These are phyloP conservation scores for Hericium coralloides DNA, from an alignment of 768 basidiomycete genomes.

Conservation along the genomic window DNA sequence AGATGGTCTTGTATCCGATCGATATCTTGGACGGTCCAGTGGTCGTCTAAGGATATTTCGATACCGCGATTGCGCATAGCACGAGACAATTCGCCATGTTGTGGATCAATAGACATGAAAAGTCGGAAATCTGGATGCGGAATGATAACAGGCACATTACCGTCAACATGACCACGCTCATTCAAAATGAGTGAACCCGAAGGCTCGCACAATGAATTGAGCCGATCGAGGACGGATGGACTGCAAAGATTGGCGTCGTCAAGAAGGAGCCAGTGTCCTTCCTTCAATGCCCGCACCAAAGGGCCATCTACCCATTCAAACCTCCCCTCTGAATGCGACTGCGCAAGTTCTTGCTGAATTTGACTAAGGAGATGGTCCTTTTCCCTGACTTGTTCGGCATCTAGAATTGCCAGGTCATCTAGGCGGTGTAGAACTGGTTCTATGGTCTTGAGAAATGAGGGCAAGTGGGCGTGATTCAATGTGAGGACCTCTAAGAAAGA, in stretches of 20 bases:
- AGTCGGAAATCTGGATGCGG: constrained; percentile 89
- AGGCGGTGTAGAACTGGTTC: constrained; percentile 21
- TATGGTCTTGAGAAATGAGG: constrained; percentile 13
- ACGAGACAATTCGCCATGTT: constrained; percentile 86
- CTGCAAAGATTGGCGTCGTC: constrained; percentile 93
- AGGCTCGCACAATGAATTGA: constrained; percentile 92
- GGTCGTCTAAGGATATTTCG: constrained; percentile 54
- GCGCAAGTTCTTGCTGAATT: constrained; percentile 14
- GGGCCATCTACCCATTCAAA: constrained; percentile 98
- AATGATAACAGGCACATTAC: constrained; percentile 58
- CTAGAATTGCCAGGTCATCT: constrained; percentile 15
- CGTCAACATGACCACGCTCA: constrained; percentile 81
- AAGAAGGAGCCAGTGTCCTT: constrained; percentile 83
- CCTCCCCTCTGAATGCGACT: constrained; percentile 32
- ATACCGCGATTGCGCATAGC: constrained; percentile 98
- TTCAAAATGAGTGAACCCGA: constrained; percentile 77
- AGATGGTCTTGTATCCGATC: constrained; percentile 6
- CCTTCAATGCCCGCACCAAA: constrained; percentile 74
- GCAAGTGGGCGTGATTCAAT: background rate
- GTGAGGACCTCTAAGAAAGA: background rate
- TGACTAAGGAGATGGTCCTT: background rate
- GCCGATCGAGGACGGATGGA: constrained; percentile 89
- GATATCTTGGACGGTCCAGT: constrained; percentile 6
- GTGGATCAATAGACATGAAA: constrained; percentile 90
- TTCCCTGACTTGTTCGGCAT: constrained; percentile 3